Conservation (phyloP, 148 eudicot genomes). For the Rhododendron kiyosumense region DNA sequence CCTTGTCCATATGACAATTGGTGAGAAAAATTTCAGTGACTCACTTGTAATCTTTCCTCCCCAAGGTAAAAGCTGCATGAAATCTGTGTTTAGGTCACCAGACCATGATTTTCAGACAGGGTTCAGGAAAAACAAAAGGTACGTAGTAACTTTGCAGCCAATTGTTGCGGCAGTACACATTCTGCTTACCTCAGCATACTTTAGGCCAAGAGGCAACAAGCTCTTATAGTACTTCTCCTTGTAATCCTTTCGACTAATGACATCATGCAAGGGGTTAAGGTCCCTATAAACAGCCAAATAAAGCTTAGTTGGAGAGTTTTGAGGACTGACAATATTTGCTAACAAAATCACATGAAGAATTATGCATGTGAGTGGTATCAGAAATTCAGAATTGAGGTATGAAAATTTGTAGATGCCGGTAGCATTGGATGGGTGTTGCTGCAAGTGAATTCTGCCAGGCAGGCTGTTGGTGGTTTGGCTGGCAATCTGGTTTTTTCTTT, state of each 20-base stretch:
- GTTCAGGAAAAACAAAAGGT: not conserved
- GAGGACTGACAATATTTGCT: not conserved
- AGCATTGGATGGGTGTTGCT: not conserved
- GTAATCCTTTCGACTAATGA: slow-evolving; percentile 52
- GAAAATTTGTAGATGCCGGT: not conserved
- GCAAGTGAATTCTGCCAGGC: not conserved
- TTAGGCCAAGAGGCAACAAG: slow-evolving; percentile 59
- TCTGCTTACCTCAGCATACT: slow-evolving; percentile 66
- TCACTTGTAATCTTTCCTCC: slow-evolving; percentile 93
- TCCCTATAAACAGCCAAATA: slow-evolving; percentile 45
- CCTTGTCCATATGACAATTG: slow-evolving; percentile 88
- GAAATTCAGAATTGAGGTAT: not conserved
- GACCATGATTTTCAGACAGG: slow-evolving; percentile 23
- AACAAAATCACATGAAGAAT: not conserved
- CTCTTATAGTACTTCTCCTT: slow-evolving; percentile 70
- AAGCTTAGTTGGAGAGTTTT: not conserved
- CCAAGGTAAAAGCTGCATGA: slow-evolving; percentile 95
- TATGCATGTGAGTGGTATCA: not conserved
- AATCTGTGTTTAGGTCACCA: slow-evolving; percentile 44
- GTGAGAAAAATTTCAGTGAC: slow-evolving; percentile 89
- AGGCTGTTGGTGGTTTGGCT: not conserved
- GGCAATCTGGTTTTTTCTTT: not conserved
- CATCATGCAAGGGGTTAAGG: slow-evolving; percentile 86
- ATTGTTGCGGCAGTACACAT: not conserved
- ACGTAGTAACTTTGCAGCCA: not conserved